Evolutionary conservation across 208 protist genomes (phyloP).

Genomic region (Entamoeba histolytica): DNA sequence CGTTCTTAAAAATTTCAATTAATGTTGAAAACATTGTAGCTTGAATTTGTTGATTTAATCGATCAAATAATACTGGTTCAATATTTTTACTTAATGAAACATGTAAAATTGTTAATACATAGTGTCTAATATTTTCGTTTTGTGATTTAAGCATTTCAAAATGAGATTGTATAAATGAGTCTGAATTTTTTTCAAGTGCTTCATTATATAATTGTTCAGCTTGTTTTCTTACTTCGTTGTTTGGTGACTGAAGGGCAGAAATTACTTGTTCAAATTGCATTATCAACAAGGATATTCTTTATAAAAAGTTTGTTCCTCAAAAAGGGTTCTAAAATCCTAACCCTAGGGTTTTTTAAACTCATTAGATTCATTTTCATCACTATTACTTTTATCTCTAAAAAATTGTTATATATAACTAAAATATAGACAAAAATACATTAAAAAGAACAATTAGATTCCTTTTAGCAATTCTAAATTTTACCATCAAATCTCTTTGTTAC

Average conservation of each 20-base stretch:
- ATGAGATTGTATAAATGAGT: not conserved
- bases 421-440: too few species aligned
- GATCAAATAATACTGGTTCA: not conserved
- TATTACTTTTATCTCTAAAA: too few species aligned
- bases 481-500: not conserved
- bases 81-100: not conserved
- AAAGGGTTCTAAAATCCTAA: too few species aligned
- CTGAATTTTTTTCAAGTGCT: not conserved
- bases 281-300: too few species aligned
- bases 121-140: not conserved
- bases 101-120: not conserved
- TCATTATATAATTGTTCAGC: not conserved
- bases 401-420: too few species aligned
- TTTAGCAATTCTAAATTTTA: too few species aligned
- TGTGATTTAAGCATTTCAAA: not conserved
- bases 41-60: not conserved
- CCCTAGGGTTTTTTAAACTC: too few species aligned
- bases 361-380: too few species aligned
- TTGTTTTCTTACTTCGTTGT: not conserved
- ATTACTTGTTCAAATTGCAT: not conserved
- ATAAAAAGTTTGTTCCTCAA: too few species aligned
- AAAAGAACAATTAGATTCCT: too few species aligned
- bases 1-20: not conserved
- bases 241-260: not conserved
- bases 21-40: not conserved